A percentile compares a stretch with the other conserved stretches of the same genome.
phyloP scores from a whole-genome alignment of 768 basidiomycete species.

The Kondoa subrosea region DNA sequence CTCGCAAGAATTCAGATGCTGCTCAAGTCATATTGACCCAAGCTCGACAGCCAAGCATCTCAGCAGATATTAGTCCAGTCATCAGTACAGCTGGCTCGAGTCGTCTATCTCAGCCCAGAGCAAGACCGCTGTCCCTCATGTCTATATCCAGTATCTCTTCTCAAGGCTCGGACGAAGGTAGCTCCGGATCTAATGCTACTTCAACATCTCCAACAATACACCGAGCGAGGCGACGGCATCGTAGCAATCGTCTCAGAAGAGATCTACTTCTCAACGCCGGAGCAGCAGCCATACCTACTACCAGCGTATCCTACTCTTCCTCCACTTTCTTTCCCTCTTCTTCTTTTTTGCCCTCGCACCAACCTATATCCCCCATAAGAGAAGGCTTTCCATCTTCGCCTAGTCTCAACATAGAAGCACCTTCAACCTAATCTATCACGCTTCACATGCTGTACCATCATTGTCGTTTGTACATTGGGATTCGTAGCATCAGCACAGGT shows the following conservation, averaged over 20 bases:
- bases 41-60: neutral
- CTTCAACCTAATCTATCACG: too few relatives aligned
- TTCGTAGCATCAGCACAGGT: too few relatives aligned
- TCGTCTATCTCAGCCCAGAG: neutral
- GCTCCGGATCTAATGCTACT: neutral
- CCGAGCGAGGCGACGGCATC: neutral
- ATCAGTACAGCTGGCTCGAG: neutral
- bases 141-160: neutral
- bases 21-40: neutral
- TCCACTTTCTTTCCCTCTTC: neutral
- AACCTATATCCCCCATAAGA: too few relatives aligned
- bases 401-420: too few relatives aligned
- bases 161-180: neutral
- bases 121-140: conserved; percentile 1
- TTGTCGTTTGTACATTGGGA: too few relatives aligned
- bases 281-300: neutral
- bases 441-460: too few relatives aligned
- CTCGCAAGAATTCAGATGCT: neutral
- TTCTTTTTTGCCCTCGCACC: too few relatives aligned
- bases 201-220: neutral
- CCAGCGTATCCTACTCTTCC: neutral
- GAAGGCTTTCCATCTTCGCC: too few relatives aligned
- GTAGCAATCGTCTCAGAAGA: neutral
- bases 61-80: neutral
- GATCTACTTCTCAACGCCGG: neutral